Conservation (phyloP, 2,329 filamentous ascomycete species). For the Penicillium sp. region DNA sequence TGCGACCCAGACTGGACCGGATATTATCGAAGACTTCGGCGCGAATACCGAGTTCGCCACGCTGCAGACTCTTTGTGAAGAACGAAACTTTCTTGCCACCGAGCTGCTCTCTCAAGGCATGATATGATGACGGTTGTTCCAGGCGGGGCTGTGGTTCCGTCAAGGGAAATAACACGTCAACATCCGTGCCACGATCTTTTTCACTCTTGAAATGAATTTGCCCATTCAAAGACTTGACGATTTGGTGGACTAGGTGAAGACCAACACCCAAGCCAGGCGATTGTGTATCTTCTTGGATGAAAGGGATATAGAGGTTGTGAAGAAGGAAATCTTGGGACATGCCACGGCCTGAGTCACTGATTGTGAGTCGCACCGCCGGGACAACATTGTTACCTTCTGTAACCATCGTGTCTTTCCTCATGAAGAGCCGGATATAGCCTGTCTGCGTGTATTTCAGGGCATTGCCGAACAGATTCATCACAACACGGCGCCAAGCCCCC, state of each 20-base stretch:
- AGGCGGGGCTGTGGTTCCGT: background rate
- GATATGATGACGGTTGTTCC: background rate
- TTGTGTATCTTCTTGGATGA: constrained; percentile 59
- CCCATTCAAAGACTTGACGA: constrained; percentile 27
- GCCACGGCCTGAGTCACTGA: constrained; percentile 29
- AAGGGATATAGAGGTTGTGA: constrained; percentile 53
- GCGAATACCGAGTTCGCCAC: constrained; percentile 12
- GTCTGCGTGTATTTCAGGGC: constrained; percentile 49
- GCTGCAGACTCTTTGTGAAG: constrained; percentile 15
- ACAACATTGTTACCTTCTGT: constrained; percentile 2
- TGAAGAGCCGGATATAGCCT: constrained; percentile 38
- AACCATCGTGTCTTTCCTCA: constrained; percentile 12
- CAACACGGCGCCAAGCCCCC: constrained; percentile 48
- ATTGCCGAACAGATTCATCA: constrained; percentile 53
- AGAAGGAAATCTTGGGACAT: constrained; percentile 29
- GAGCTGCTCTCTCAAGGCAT: constrained; percentile 6
- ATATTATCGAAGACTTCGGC: constrained; percentile 13
- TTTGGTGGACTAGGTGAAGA: constrained; percentile 55
- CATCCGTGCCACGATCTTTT: constrained; percentile 22
- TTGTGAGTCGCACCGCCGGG: constrained; percentile 15
- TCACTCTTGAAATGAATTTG: constrained; percentile 26
- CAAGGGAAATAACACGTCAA: constrained; percentile 18
- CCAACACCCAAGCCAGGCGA: constrained; percentile 60
- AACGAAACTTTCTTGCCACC: constrained; percentile 15
- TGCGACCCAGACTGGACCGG: constrained; percentile 9